These are phyloP conservation scores for Allantophomopsis lycopodina DNA, from an alignment of 2,329 filamentous ascomycete genomes.

Conservation along the genomic window DNA sequence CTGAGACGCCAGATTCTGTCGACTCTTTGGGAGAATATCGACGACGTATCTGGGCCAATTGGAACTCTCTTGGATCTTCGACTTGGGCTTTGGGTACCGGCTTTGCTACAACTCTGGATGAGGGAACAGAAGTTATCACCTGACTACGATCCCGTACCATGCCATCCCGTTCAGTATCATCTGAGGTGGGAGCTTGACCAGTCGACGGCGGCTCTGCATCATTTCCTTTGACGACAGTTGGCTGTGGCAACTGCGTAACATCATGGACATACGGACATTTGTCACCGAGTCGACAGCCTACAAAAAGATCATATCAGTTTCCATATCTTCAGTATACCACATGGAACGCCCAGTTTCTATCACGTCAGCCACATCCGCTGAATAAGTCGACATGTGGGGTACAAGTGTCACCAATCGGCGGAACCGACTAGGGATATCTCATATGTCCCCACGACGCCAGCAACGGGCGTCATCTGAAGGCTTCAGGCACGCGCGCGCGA, in stretches of 20 bases:
- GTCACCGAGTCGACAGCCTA: background rate
- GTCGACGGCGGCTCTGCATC: background rate
- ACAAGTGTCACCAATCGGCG: background rate
- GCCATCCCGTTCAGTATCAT: constrained; percentile 7
- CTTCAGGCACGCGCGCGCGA: background rate
- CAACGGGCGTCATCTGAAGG: background rate
- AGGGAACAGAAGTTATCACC: constrained; percentile 16
- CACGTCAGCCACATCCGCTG: background rate
- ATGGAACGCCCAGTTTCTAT: background rate
- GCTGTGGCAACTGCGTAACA: background rate
- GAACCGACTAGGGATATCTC: background rate
- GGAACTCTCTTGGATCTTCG: constrained; percentile 58
- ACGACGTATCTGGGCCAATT: constrained; percentile 58
- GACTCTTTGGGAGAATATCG: constrained; percentile 42
- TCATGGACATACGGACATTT: background rate
- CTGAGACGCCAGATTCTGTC: constrained; percentile 1
- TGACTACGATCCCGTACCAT: constrained; percentile 16
- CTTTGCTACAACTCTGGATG: constrained; percentile 42
- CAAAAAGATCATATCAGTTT: background rate
- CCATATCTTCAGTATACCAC: background rate
- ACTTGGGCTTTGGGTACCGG: constrained; percentile 51
- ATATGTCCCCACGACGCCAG: background rate
- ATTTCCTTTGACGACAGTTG: background rate
- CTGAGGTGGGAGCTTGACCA: background rate
- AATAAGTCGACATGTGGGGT: background rate